Evolutionary conservation across 768 basidiomycete species (phyloP).

Genomic region (Macrolepiota dolichaula): DNA sequence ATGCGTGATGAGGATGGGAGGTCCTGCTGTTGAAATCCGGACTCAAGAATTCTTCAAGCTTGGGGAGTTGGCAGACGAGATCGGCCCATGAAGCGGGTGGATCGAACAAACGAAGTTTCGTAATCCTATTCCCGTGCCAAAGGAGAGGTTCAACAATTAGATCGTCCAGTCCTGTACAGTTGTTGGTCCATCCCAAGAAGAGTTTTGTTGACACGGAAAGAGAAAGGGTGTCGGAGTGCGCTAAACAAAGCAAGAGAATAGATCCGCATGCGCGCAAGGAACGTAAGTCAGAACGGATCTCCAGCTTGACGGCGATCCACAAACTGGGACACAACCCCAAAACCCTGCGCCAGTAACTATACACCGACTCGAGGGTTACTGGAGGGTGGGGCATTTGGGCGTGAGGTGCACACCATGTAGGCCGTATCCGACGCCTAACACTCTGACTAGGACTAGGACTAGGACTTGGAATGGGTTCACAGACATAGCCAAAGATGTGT

Average conservation of each 20-base stretch:
- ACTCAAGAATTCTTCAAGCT: background rate
- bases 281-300: background rate
- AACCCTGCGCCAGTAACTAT: background rate
- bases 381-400: background rate
- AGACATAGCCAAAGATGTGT: too few relatives aligned
- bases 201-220: background rate
- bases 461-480: too few relatives aligned
- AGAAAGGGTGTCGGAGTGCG: background rate
- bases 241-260: background rate
- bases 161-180: background rate
- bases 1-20: background rate
- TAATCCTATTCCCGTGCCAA: background rate
- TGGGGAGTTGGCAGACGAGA: background rate
- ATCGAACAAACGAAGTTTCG: background rate
- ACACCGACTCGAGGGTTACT: background rate
- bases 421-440: background rate
- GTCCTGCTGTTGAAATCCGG: background rate
- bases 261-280: background rate
- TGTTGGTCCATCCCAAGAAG: background rate
- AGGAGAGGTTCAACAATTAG: background rate
- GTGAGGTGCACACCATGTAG: background rate
- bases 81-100: background rate
- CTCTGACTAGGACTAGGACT: too few relatives aligned
- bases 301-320: background rate
- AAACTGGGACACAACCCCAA: background rate